phyloP scores from a whole-genome alignment of 352 stramenopile genomes.

The Globisporangium barbulae region DNA sequence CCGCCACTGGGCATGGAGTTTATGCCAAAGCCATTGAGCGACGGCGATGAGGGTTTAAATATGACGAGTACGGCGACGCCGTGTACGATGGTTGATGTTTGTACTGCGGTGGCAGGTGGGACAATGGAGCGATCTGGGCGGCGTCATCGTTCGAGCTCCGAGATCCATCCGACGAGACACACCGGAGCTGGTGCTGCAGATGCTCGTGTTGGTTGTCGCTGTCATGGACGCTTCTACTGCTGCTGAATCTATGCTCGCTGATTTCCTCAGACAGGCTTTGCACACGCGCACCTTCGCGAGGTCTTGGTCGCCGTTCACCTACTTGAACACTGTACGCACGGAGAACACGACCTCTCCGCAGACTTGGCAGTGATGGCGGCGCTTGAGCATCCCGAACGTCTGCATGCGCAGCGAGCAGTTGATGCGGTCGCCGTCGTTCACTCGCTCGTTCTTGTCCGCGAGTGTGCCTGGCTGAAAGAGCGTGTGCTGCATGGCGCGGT shows the following conservation, averaged over 20 bases:
- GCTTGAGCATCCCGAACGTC: conserved; percentile 75
- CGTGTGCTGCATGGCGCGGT: conserved; percentile 64
- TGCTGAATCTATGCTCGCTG: conserved; percentile 26
- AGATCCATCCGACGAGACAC: conserved; percentile 44
- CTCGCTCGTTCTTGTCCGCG: conserved; percentile 70
- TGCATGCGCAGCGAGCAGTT: conserved; percentile 82
- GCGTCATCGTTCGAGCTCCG: conserved; percentile 23
- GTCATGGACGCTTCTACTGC: conserved; percentile 21
- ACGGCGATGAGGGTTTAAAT: conserved; percentile 36
- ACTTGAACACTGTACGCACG: conserved; percentile 73
- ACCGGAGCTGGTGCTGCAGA: conserved; percentile 45
- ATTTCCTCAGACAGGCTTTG: conserved; percentile 73
- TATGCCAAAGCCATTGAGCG: conserved; percentile 47
- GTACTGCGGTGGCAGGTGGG: neutral
- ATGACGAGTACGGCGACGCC: neutral
- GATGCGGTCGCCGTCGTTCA: conserved; percentile 68
- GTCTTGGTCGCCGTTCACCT: conserved; percentile 55
- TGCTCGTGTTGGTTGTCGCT: conserved; percentile 22
- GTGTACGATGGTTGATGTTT: neutral
- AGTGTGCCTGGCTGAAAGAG: conserved; percentile 63
- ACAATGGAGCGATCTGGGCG: conserved; percentile 7
- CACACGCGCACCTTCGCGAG: conserved; percentile 68
- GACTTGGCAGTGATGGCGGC: conserved; percentile 82
- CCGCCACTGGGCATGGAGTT: conserved; percentile 18
- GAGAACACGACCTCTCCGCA: conserved; percentile 87